A percentile compares a stretch with the other conserved stretches of the same genome.
Conservation (phyloP, 2,329 filamentous ascomycete genomes). For the Penicillium paneum region DNA sequence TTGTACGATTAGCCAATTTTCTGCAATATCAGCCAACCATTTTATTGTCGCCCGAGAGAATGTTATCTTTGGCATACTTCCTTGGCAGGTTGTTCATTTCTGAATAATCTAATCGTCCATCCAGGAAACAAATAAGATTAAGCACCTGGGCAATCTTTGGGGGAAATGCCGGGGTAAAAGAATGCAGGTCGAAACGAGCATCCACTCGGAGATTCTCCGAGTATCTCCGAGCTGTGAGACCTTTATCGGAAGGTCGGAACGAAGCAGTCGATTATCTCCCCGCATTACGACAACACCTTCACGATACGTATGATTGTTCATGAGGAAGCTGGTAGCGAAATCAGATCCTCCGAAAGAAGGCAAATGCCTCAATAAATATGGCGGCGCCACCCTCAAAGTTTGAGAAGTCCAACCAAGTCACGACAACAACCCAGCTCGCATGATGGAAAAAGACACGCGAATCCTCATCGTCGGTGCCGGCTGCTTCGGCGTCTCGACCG, state of each 20-base stretch:
- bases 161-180: not conserved
- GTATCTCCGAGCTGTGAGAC: not conserved
- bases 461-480: constrained; percentile 13
- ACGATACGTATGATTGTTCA: not conserved
- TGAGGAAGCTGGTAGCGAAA: constrained; percentile 4
- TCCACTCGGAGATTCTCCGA: not conserved
- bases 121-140: not conserved
- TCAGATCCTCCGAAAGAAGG: not conserved
- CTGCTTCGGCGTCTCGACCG: constrained; percentile 11
- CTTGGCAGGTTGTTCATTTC: not conserved
- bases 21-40: too few relatives aligned
- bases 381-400: not conserved
- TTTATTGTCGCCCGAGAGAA: too few relatives aligned
- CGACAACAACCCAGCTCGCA: not conserved
- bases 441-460: constrained; percentile 1
- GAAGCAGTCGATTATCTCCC: not conserved
- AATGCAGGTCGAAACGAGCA: not conserved
- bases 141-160: not conserved
- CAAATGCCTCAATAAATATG: constrained; percentile 9
- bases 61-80: not conserved
- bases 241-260: constrained; percentile 6
- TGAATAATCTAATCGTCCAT: not conserved
- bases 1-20: too few relatives aligned
- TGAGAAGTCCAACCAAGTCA: not conserved
- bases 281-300: not conserved